Evolutionary conservation across 306 rosid species (phyloP).

Genomic region (Cyclanthera cordifolia): DNA sequence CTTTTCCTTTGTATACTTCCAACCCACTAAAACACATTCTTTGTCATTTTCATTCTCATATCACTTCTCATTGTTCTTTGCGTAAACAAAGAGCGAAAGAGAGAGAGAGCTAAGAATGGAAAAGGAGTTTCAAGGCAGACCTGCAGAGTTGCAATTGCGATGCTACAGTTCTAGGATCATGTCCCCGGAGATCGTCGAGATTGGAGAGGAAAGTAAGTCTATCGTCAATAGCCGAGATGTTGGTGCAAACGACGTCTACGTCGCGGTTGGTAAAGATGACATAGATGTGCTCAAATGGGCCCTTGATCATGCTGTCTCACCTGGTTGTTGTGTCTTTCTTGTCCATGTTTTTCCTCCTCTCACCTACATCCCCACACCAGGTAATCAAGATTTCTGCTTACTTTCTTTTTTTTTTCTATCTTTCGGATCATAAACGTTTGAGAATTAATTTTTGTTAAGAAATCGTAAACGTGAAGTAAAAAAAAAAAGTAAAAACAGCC

Average conservation of each 20-base stretch:
- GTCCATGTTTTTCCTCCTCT: slow-evolving; percentile 59
- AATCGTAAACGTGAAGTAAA: too few species aligned
- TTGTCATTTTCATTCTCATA: slow-evolving; percentile 24
- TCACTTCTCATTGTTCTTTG: slow-evolving; percentile 11
- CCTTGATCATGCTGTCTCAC: slow-evolving; percentile 50
- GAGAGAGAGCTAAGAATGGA: slow-evolving; percentile 30
- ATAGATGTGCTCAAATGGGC: slow-evolving; percentile 59
- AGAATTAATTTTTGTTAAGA: too few species aligned
- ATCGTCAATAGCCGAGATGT: slow-evolving; percentile 16
- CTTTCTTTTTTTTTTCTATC: not conserved
- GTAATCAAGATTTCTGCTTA: slow-evolving; percentile 20
- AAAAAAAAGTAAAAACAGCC: too few species aligned
- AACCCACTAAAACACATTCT: slow-evolving; percentile 24
- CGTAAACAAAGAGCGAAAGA: slow-evolving; percentile 14
- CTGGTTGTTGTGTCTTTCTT: slow-evolving; percentile 50
- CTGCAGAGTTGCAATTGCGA: slow-evolving; percentile 22
- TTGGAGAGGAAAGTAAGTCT: slow-evolving; percentile 36
- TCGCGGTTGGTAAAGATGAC: slow-evolving; percentile 66
- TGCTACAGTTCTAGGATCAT: slow-evolving; percentile 14
- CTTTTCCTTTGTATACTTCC: slow-evolving; percentile 20
- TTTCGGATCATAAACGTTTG: not conserved
- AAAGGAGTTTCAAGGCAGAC: slow-evolving; percentile 17
- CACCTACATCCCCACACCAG: slow-evolving; percentile 61
- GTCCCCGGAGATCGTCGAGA: slow-evolving; percentile 55
- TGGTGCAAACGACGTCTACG: slow-evolving; percentile 46